Evolutionary conservation across 805 yeast genomes (phyloP).

Genomic region (Hanseniaspora clermontiae): DNA sequence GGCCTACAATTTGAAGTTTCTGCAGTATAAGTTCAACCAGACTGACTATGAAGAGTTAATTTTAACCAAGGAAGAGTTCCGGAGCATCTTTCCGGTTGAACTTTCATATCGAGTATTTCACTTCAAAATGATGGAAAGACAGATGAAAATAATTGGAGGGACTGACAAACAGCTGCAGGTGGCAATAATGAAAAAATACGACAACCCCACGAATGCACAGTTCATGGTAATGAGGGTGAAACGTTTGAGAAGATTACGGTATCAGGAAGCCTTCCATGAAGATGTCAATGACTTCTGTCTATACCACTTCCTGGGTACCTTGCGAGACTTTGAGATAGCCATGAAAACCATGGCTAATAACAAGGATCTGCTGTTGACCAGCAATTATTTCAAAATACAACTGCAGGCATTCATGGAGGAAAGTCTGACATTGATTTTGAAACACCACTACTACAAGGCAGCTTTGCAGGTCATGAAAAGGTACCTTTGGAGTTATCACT

Average conservation of each 20-base stretch:
- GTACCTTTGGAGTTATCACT: not conserved
- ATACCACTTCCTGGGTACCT: not conserved
- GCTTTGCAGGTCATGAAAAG: not conserved
- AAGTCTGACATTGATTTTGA: not conserved
- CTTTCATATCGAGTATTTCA: not conserved
- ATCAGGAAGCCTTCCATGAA: not conserved
- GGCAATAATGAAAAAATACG: too few species aligned
- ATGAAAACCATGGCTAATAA: not conserved
- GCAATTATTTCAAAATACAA: not conserved
- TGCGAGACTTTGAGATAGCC: not conserved
- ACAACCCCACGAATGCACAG: too few species aligned
- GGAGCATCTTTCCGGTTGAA: not conserved
- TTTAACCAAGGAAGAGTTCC: not conserved
- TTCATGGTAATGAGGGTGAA: not conserved
- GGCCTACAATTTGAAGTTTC: not conserved
- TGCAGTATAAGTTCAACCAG: not conserved
- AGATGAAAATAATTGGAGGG: not conserved
- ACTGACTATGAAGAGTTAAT: not conserved
- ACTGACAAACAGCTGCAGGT: too few species aligned
- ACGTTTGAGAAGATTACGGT: not conserved
- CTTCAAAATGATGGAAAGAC: not conserved
- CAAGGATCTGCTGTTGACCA: not conserved
- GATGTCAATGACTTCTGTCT: not conserved
- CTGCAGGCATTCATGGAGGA: not conserved
- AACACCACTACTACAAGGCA: not conserved